phyloP scores from a whole-genome alignment of 73 alveolate genomes.

The Paramecium biaurelia region DNA sequence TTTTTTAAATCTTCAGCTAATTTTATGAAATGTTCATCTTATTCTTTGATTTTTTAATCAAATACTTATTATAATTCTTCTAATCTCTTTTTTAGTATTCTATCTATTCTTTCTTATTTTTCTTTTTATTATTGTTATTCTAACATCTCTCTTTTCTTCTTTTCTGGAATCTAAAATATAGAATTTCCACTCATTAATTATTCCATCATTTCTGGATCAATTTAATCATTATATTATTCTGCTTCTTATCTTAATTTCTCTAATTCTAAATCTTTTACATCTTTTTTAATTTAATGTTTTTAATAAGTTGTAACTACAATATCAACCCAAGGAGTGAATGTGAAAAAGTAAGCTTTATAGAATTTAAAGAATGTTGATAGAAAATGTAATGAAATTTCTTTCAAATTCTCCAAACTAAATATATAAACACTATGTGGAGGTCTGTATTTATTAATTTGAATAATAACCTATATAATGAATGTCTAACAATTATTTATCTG shows the following conservation, averaged over 20 bases:
- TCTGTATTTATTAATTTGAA: not conserved
- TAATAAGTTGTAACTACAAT: conserved; percentile 34
- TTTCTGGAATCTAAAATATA: conserved; percentile 32
- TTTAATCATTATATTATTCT: conserved; percentile 25
- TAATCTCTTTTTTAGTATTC: conserved; percentile 18
- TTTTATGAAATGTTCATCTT: conserved; percentile 31
- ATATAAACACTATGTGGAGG: conserved; percentile 54
- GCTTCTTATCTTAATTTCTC: conserved; percentile 39
- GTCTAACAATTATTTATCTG: conserved; percentile 32
- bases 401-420: conserved; percentile 12
- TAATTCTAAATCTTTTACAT: conserved; percentile 45
- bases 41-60: conserved; percentile 30
- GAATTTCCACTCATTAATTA: conserved; percentile 18
- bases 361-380: not conserved
- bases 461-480: conserved; percentile 37
- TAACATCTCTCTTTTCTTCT: conserved; percentile 19
- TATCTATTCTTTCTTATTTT: conserved; percentile 39
- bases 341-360: conserved; percentile 16
- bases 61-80: conserved; percentile 18
- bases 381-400: conserved; percentile 3
- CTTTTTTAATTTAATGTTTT: conserved; percentile 25
- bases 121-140: conserved; percentile 4
- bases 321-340: conserved; percentile 55
- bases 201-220: conserved; percentile 46
- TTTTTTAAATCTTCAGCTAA: conserved; percentile 37